A percentile compares a stretch with the other conserved stretches of the same genome.
phyloP scores from a whole-genome alignment of 176 grass and related monocot genomes.

The Paspalum notatum region DNA sequence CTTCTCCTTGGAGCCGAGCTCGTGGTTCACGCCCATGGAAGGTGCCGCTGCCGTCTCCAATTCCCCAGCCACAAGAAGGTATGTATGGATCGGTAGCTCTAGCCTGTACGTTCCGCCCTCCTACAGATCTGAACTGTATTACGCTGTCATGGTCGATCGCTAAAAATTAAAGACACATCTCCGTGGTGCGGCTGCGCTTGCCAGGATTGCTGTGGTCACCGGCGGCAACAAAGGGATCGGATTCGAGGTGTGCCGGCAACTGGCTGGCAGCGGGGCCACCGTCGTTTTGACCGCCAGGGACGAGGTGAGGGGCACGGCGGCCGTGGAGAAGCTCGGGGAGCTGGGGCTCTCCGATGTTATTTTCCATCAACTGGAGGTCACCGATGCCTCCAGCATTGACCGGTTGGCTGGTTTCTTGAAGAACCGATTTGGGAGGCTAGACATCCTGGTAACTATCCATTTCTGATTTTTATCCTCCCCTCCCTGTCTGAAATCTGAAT shows the following conservation, averaged over 20 bases:
- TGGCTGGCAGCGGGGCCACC: constrained; percentile 35
- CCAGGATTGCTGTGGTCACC: constrained; percentile 67
- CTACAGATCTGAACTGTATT: neutral
- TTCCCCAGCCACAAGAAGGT: constrained; percentile 2
- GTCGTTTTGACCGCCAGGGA: constrained; percentile 59
- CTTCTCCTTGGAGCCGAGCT: neutral
- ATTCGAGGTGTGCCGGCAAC: constrained; percentile 58
- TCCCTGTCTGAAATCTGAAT: too few relatives aligned
- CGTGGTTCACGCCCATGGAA: constrained; percentile 7
- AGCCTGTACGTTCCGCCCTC: too few relatives aligned
- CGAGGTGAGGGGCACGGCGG: constrained; percentile 44
- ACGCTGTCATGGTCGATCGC: neutral
- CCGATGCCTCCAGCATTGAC: constrained; percentile 36
- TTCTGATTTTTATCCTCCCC: too few relatives aligned
- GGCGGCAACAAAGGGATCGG: constrained; percentile 68
- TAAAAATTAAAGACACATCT: too few relatives aligned
- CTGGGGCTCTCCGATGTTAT: constrained; percentile 11
- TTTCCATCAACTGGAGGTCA: constrained; percentile 60
- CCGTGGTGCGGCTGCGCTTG: neutral
- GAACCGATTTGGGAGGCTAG: constrained; percentile 42
- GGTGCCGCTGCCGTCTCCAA: neutral
- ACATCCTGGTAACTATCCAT: constrained; percentile 26
- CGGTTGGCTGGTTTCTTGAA: constrained; percentile 37
- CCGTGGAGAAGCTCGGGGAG: constrained; percentile 32
- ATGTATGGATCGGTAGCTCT: too few relatives aligned